phyloP scores from a whole-genome alignment of 2,329 filamentous ascomycete genomes.

The Aspergillus pseudoviridinutans region DNA sequence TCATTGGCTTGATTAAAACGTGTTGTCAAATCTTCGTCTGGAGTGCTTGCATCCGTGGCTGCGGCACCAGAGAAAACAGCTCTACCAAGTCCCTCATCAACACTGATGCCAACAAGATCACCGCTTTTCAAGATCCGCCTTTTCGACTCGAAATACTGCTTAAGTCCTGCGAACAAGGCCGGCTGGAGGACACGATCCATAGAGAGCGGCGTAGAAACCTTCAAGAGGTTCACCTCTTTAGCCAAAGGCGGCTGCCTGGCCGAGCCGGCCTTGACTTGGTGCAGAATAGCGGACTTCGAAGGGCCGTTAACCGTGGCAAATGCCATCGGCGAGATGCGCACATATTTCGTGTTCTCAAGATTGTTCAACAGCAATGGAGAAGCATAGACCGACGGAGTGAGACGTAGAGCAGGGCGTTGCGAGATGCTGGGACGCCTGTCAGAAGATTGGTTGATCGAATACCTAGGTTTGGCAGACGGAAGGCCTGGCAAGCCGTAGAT shows the following conservation, averaged over 20 bases:
- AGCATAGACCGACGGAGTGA: constrained; percentile 65
- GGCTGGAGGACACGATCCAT: constrained; percentile 82
- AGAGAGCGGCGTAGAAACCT: constrained; percentile 83
- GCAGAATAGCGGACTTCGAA: constrained; percentile 56
- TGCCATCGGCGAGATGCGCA: constrained; percentile 66
- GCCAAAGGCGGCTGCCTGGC: constrained; percentile 55
- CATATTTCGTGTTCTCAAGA: constrained; percentile 70
- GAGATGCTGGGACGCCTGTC: constrained; percentile 54
- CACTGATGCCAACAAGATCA: constrained; percentile 81
- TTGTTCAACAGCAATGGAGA: constrained; percentile 88
- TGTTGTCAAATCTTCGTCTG: constrained; percentile 65
- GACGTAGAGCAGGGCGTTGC: constrained; percentile 41
- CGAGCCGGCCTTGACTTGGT: constrained; percentile 43
- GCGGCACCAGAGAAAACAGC: constrained; percentile 68
- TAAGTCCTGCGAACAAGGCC: constrained; percentile 79
- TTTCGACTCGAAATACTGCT: constrained; percentile 80
- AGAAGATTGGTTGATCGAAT: constrained; percentile 49
- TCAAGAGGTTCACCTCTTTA: constrained; percentile 79
- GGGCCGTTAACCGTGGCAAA: constrained; percentile 38
- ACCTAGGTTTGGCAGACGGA: constrained; percentile 51
- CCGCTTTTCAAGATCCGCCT: constrained; percentile 79
- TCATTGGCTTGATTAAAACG: constrained; percentile 35
- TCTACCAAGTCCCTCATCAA: constrained; percentile 80
- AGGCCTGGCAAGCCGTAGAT: constrained; percentile 80
- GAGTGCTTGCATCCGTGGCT: constrained; percentile 54